Conservation (phyloP, 164 flowering plant genomes). For the Magnolia sinica region DNA sequence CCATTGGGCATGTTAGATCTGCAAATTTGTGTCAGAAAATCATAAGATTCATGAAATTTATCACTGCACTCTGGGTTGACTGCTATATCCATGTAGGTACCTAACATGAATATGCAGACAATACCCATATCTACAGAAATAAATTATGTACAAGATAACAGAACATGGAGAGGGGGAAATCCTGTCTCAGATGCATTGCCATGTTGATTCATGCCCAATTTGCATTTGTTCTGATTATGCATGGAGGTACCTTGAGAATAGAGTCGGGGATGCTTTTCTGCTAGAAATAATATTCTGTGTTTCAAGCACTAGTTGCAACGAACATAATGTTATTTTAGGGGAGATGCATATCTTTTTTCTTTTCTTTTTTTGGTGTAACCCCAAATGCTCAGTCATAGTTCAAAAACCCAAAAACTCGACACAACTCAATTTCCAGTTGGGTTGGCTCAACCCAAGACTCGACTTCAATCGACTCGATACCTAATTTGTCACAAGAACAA, state of each 20-base stretch:
- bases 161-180: background rate
- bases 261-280: background rate
- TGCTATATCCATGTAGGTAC: background rate
- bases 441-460: no score
- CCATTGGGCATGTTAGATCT: constrained; percentile 86
- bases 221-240: background rate
- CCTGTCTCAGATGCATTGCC: background rate
- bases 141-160: background rate
- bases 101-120: background rate
- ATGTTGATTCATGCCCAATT: background rate
- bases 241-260: background rate
- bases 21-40: constrained; percentile 23
- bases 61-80: background rate
- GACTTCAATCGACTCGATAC: no score
- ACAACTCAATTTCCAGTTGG: no score
- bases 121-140: background rate
- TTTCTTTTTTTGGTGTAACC: no score
- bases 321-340: no score
- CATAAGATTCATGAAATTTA: background rate
- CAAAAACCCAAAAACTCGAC: no score
- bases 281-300: no score
- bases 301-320: no score
- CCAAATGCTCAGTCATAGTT: no score
- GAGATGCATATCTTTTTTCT: no score
- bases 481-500: no score